phyloP scores from a whole-genome alignment of 176 grass and related monocot genomes.

The Panicum miliaceum region DNA sequence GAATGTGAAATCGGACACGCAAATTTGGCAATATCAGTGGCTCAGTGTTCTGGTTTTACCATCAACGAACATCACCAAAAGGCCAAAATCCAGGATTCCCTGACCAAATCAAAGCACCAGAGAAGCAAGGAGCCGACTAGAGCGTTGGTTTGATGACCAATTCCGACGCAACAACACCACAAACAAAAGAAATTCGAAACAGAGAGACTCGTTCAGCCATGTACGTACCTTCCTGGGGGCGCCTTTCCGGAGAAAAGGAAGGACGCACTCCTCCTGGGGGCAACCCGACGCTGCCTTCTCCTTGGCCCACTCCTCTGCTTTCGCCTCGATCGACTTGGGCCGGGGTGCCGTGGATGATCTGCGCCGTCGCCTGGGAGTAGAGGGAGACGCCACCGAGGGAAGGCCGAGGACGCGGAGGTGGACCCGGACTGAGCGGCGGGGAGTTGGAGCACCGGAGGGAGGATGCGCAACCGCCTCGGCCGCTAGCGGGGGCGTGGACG shows the following conservation, averaged over 20 bases:
- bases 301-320: constrained; percentile 39
- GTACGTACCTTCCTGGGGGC: constrained; percentile 52
- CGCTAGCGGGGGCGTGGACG: background rate
- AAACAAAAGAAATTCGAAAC: background rate
- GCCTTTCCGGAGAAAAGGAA: constrained; percentile 54
- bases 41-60: background rate
- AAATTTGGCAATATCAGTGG: constrained; percentile 4
- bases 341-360: background rate
- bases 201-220: background rate
- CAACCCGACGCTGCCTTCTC: constrained; percentile 37
- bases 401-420: constrained; percentile 18
- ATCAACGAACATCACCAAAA: background rate
- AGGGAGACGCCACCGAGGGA: constrained; percentile 28
- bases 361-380: background rate
- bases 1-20: background rate
- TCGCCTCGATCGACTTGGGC: background rate
- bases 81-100: background rate
- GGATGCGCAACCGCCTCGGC: background rate
- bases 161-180: background rate
- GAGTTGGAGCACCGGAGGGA: background rate
- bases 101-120: background rate
- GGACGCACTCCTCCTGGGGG: constrained; percentile 45
- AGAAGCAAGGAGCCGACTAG: background rate
- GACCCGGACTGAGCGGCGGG: constrained; percentile 27
- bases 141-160: background rate